These are phyloP conservation scores for Usnea hakonensis DNA, from an alignment of 495 filamentous ascomycete species.

Conservation along the genomic window DNA sequence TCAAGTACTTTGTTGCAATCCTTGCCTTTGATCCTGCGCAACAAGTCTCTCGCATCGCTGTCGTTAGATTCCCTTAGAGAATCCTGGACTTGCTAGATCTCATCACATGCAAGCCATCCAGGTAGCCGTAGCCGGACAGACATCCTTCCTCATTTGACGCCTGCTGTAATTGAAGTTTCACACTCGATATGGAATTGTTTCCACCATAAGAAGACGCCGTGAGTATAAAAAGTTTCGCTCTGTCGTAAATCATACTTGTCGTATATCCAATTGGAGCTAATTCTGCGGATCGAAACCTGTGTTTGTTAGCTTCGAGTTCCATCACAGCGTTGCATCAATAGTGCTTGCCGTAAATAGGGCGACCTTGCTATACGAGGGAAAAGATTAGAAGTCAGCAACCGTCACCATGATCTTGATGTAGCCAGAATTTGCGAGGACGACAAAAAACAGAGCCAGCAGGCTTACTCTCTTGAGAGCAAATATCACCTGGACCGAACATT, in stretches of 20 bases:
- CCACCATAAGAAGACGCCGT: too few species aligned
- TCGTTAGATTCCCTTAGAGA: neutral
- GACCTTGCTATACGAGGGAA: constrained; percentile 25
- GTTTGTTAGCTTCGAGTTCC: neutral
- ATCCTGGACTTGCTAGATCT: neutral
- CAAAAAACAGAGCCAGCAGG: neutral
- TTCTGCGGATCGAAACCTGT: neutral
- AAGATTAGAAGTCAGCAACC: neutral
- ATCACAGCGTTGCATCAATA: neutral
- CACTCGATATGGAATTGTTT: neutral
- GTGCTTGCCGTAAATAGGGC: constrained; percentile 31
- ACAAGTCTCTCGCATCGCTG: neutral
- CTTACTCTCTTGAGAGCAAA: constrained; percentile 47
- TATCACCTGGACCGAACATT: constrained; percentile 43
- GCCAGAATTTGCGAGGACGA: neutral
- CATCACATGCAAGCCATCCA: neutral
- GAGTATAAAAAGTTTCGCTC: neutral
- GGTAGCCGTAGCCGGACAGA: neutral
- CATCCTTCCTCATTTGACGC: neutral
- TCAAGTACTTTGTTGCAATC: neutral
- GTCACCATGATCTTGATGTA: neutral
- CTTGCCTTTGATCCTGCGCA: neutral
- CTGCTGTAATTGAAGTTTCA: neutral
- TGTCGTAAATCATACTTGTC: neutral
- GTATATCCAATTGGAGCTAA: neutral